phyloP scores from a whole-genome alignment of 2,329 filamentous ascomycete genomes.

The Lizonia empirigonia region DNA sequence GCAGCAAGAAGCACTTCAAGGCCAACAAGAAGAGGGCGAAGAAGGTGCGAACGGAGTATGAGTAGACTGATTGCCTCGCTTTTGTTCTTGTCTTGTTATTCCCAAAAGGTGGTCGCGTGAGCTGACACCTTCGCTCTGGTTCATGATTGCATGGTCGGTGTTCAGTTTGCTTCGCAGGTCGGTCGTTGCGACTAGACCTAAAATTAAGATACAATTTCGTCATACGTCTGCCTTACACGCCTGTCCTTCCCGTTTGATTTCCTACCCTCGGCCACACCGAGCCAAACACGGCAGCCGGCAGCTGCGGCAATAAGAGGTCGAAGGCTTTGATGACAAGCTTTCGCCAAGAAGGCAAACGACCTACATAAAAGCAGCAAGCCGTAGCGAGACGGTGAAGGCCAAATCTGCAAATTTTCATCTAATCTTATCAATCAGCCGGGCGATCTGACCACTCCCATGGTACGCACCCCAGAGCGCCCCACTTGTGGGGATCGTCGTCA shows the following conservation, averaged over 20 bases:
- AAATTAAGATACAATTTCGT: background rate
- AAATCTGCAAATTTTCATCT: slow-evolving; percentile 14
- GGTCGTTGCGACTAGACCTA: background rate
- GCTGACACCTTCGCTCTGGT: background rate
- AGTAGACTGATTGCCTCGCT: slow-evolving; percentile 14
- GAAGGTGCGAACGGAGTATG: slow-evolving; percentile 54
- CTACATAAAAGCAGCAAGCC: slow-evolving; percentile 5
- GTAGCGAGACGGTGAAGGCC: slow-evolving; percentile 5
- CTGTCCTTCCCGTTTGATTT: background rate
- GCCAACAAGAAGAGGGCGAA: slow-evolving; percentile 69
- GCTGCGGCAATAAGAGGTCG: slow-evolving; percentile 2
- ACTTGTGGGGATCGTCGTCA: slow-evolving; percentile 6
- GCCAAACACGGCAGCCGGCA: background rate
- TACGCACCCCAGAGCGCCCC: slow-evolving; percentile 1
- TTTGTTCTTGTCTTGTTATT: background rate
- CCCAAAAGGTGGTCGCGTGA: background rate
- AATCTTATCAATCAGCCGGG: slow-evolving; percentile 7
- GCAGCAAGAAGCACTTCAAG: slow-evolving; percentile 95
- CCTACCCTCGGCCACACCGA: background rate
- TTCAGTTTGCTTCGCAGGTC: slow-evolving; percentile 2
- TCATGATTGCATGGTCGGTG: slow-evolving; percentile 14
- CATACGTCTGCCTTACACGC: background rate
- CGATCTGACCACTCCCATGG: slow-evolving; percentile 8
- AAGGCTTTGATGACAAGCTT: slow-evolving; percentile 1
- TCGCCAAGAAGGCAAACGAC: background rate